A percentile compares a stretch with the other conserved stretches of the same genome.
Conservation (phyloP, 2,329 filamentous ascomycete genomes). For the Pseudovirgaria hyperparasitica region DNA sequence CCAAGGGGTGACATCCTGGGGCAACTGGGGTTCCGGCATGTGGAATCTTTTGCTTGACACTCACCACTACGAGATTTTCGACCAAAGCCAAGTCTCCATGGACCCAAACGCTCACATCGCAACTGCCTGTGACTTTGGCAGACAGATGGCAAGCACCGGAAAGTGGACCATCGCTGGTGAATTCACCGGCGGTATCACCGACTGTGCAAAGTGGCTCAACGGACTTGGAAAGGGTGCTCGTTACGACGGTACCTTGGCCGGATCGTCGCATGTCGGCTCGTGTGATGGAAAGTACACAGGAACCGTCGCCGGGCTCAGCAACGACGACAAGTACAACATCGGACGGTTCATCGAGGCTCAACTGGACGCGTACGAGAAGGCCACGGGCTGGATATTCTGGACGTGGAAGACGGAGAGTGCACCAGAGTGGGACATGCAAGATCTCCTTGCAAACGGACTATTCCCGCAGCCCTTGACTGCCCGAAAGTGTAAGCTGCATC, state of each 20-base stretch:
- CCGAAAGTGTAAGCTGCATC: constrained; percentile 24
- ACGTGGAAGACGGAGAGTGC: constrained; percentile 38
- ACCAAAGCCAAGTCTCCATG: constrained; percentile 22
- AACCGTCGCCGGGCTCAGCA: constrained; percentile 27
- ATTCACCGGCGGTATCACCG: constrained; percentile 34
- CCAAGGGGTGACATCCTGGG: constrained; percentile 30
- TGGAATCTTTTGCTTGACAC: constrained; percentile 33
- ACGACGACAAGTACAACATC: constrained; percentile 30
- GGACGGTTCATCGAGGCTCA: constrained; percentile 34
- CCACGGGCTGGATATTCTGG: constrained; percentile 38
- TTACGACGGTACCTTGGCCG: constrained; percentile 30
- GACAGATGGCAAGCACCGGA: constrained; percentile 31
- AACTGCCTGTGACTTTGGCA: constrained; percentile 32
- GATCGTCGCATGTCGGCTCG: constrained; percentile 26
- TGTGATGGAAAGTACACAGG: constrained; percentile 33
- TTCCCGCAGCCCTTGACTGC: constrained; percentile 34
- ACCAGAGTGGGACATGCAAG: constrained; percentile 37
- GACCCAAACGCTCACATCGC: constrained; percentile 26
- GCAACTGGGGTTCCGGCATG: constrained; percentile 31
- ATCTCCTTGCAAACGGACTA: constrained; percentile 29
- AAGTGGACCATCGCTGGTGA: constrained; percentile 36
- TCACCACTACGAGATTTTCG: constrained; percentile 37
- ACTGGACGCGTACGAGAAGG: constrained; percentile 35
- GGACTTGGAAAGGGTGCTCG: constrained; percentile 33
- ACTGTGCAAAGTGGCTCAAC: constrained; percentile 36